Conservation (phyloP, 2,329 filamentous ascomycete species). For the Gaeumannomyces sp. region DNA sequence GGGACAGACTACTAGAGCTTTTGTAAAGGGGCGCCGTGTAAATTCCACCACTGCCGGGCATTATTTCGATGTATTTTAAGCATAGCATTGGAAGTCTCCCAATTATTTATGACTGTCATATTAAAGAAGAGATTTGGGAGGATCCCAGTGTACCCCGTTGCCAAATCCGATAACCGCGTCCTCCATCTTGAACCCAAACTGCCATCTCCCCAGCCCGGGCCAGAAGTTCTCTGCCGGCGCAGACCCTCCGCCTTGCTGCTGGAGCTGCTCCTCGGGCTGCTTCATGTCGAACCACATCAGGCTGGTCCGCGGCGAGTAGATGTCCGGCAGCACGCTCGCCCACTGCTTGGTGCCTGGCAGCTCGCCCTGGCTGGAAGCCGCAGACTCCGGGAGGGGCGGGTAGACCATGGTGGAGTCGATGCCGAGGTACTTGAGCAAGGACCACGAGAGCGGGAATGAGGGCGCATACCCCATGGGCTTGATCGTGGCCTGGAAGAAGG, state of each 20-base stretch:
- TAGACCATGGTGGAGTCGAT: conserved; percentile 38
- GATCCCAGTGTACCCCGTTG: conserved; percentile 15
- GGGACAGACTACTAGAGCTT: neutral
- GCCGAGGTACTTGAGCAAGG: conserved; percentile 32
- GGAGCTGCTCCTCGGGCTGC: conserved; percentile 27
- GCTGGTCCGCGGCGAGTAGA: conserved; percentile 25
- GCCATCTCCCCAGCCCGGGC: conserved; percentile 40
- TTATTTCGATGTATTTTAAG: too few relatives aligned
- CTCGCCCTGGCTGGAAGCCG: conserved; percentile 32
- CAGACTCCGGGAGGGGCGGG: conserved; percentile 39
- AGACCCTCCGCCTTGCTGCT: conserved; percentile 8
- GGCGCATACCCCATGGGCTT: conserved; percentile 35
- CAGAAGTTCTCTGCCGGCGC: conserved; percentile 35
- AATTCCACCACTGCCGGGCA: too few relatives aligned
- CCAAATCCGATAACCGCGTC: conserved; percentile 25
- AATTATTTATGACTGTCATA: neutral
- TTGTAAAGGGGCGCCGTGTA: neutral
- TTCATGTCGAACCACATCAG: conserved; percentile 42
- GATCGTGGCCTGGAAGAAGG: conserved; percentile 42
- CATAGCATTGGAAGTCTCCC: neutral
- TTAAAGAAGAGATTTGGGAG: conserved; percentile 5
- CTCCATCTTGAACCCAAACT: conserved; percentile 34
- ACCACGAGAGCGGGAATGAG: conserved; percentile 36
- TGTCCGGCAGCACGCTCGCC: conserved; percentile 30
- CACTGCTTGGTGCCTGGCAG: conserved; percentile 41